Conservation (phyloP, 352 stramenopile species). For the Globisporangium solare region DNA sequence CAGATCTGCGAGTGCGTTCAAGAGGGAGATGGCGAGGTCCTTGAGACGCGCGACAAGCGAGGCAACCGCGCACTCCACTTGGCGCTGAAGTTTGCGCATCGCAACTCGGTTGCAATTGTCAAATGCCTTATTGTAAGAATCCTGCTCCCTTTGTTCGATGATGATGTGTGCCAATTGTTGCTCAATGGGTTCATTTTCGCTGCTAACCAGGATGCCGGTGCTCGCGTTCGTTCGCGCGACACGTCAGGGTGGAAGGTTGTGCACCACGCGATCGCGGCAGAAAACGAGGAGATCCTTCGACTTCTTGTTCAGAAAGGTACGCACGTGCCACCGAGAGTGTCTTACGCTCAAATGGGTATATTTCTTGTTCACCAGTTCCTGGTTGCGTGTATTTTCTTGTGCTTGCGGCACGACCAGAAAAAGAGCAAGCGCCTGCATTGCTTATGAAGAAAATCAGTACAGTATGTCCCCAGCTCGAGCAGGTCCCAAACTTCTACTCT, state of each 20-base stretch:
- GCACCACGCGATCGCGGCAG: conserved; percentile 49
- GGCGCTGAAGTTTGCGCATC: conserved; percentile 63
- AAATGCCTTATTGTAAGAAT: conserved; percentile 43
- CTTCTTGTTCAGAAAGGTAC: conserved; percentile 45
- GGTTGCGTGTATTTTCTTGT: not conserved
- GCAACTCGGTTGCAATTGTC: conserved; percentile 47
- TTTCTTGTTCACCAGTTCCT: not conserved
- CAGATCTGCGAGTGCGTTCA: conserved; percentile 42
- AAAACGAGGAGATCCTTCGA: conserved; percentile 57
- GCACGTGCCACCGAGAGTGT: not conserved
- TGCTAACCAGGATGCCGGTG: conserved; percentile 36
- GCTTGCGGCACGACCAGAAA: conserved; percentile 26
- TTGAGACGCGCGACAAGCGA: conserved; percentile 47
- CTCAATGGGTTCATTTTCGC: conserved; percentile 1
- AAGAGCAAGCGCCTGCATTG: conserved; percentile 47
- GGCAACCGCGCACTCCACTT: conserved; percentile 65
- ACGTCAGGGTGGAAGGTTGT: conserved; percentile 56
- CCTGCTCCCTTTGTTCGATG: not conserved
- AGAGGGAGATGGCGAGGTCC: conserved; percentile 16
- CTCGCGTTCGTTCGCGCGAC: conserved; percentile 60
- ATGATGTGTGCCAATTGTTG: not conserved
- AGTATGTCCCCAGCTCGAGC: conserved; percentile 33
- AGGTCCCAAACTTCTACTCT: conserved; percentile 61
- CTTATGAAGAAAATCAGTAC: conserved; percentile 47
- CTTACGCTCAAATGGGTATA: not conserved